phyloP scores from a whole-genome alignment of 495 filamentous ascomycete genomes.

The Neurospora africana region DNA sequence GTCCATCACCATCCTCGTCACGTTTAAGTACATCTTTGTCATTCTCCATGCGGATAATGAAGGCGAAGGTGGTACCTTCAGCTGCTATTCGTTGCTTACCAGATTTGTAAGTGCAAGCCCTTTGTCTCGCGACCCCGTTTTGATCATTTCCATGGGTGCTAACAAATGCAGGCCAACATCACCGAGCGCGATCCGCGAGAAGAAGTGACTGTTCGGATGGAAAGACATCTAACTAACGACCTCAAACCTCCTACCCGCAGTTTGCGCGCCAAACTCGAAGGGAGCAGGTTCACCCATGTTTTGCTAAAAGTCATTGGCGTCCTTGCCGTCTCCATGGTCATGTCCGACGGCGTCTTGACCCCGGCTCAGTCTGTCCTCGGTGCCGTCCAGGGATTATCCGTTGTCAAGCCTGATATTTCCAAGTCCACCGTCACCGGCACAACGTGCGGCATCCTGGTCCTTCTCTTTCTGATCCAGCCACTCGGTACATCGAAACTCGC shows the following conservation, averaged over 20 bases:
- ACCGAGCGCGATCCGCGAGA: conserved; percentile 46
- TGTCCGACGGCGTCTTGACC: conserved; percentile 57
- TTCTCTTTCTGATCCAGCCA: conserved; percentile 61
- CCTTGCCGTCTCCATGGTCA: conserved; percentile 59
- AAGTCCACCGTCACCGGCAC: conserved; percentile 52
- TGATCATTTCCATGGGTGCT: background rate
- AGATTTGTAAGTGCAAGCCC: conserved; percentile 47
- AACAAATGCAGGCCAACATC: conserved; percentile 38
- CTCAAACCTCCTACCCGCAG: conserved; percentile 39
- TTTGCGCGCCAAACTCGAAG: conserved; percentile 49
- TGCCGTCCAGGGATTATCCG: conserved; percentile 56
- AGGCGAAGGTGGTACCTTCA: conserved; percentile 70
- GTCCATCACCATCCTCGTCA: conserved; percentile 64
- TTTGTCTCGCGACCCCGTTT: background rate
- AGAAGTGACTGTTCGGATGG: conserved; percentile 39
- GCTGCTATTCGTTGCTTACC: conserved; percentile 58
- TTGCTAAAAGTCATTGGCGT: conserved; percentile 59
- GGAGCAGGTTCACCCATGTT: conserved; percentile 37
- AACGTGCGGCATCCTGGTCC: conserved; percentile 56
- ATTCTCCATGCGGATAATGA: conserved; percentile 64
- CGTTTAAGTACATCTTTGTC: conserved; percentile 61
- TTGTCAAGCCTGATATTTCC: conserved; percentile 35
- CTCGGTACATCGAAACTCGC: conserved; percentile 59
- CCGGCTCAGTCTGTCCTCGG: conserved; percentile 61
- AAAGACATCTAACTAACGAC: conserved; percentile 46